phyloP scores from a whole-genome alignment of 805 yeast species.

The Torulaspora franciscae region DNA sequence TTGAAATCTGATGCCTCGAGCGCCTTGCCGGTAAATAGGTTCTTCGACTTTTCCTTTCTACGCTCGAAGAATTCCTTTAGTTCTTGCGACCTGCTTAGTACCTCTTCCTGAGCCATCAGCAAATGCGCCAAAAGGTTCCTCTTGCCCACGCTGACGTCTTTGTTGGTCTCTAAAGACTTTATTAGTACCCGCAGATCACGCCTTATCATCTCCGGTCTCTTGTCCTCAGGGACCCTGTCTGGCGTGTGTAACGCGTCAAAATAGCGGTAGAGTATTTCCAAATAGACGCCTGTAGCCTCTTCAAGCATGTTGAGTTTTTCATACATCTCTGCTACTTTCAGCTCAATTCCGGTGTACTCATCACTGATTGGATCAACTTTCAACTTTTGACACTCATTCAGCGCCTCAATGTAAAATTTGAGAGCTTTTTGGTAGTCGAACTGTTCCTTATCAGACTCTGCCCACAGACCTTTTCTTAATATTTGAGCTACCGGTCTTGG shows the following conservation, averaged over 20 bases:
- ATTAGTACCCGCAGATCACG: slow-evolving; percentile 66
- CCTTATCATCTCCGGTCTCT: slow-evolving; percentile 57
- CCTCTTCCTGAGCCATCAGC: slow-evolving; percentile 61
- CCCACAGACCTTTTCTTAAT: slow-evolving; percentile 74
- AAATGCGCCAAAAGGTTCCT: slow-evolving; percentile 60
- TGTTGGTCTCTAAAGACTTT: slow-evolving; percentile 51
- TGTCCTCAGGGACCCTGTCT: slow-evolving; percentile 29
- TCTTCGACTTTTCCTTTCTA: slow-evolving; percentile 28
- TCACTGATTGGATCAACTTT: slow-evolving; percentile 55
- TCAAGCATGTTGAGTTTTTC: slow-evolving; percentile 58
- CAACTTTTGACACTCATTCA: slow-evolving; percentile 54
- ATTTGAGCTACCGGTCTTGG: slow-evolving; percentile 66
- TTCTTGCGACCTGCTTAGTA: slow-evolving; percentile 42
- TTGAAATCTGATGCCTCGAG: slow-evolving; percentile 22
- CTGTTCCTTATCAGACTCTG: slow-evolving; percentile 66
- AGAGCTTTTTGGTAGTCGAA: slow-evolving; percentile 58
- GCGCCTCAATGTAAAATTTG: slow-evolving; percentile 66
- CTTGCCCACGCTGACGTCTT: slow-evolving; percentile 47
- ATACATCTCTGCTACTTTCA: slow-evolving; percentile 83
- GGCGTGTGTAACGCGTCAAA: slow-evolving; percentile 48
- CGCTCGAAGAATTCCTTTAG: slow-evolving; percentile 33
- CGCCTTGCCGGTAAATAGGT: slow-evolving; percentile 17
- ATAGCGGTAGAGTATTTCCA: slow-evolving; percentile 59
- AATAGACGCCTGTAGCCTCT: slow-evolving; percentile 63
- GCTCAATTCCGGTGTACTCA: slow-evolving; percentile 85